Evolutionary conservation across 305 asterid species (phyloP).

Genomic region (Fraxinus baroniana): DNA sequence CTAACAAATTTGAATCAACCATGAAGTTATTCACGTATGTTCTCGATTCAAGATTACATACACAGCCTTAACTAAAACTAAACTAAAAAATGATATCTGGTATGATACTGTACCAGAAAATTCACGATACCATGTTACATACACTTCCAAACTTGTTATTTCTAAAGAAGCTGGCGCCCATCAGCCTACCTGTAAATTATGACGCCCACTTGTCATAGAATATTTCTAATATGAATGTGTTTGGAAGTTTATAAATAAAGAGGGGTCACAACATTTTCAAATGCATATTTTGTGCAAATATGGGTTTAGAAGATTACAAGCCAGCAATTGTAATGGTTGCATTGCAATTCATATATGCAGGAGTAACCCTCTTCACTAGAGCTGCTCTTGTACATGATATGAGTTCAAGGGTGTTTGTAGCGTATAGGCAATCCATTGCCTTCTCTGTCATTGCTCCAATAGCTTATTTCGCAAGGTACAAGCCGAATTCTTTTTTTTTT

Average conservation of each 20-base stretch:
- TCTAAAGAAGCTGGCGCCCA: neutral
- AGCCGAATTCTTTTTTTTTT: neutral
- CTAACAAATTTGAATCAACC: neutral
- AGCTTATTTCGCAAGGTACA: conserved; percentile 49
- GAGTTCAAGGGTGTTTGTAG: conserved; percentile 66
- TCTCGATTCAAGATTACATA: neutral
- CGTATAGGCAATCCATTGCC: conserved; percentile 57
- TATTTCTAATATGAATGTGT: neutral
- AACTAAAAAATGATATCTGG: neutral
- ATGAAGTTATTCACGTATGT: neutral
- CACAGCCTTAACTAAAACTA: neutral
- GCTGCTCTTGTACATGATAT: conserved; percentile 51
- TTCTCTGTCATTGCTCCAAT: conserved; percentile 55
- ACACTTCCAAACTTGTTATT: neutral
- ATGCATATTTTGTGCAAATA: conserved; percentile 7
- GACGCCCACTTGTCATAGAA: neutral
- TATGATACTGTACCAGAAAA: neutral
- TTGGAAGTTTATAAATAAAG: neutral
- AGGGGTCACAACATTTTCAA: neutral
- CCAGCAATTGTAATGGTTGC: conserved; percentile 44
- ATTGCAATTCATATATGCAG: conserved; percentile 52
- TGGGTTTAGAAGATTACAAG: conserved; percentile 46
- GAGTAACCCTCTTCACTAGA: conserved; percentile 39
- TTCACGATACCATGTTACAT: neutral
- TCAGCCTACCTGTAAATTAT: neutral